phyloP scores from a whole-genome alignment of 805 yeast species.

The Cyberlindnera euphorbiiphila region DNA sequence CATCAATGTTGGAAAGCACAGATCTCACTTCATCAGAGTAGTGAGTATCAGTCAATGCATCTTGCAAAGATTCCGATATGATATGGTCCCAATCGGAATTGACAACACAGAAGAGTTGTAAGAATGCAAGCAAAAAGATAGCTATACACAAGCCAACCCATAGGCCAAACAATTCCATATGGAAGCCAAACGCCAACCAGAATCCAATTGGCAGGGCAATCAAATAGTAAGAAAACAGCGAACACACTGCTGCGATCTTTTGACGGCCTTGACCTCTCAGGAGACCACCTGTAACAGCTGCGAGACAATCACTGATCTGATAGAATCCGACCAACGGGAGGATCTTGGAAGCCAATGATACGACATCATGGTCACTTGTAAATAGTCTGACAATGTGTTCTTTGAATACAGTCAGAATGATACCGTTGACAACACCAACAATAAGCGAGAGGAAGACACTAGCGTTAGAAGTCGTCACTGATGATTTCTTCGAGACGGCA shows the following conservation, averaged over 20 bases:
- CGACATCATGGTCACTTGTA: slow-evolving; percentile 57
- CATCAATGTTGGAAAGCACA: slow-evolving; percentile 21
- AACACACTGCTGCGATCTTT: slow-evolving; percentile 56
- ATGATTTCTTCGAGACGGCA: slow-evolving; percentile 46
- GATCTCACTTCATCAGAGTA: slow-evolving; percentile 21
- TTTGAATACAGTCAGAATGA: slow-evolving; percentile 41
- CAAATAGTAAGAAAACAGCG: slow-evolving; percentile 52
- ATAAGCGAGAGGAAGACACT: slow-evolving; percentile 38
- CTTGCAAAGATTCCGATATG: slow-evolving; percentile 37
- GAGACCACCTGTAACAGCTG: slow-evolving; percentile 72
- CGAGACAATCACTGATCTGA: slow-evolving; percentile 66
- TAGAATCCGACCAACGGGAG: slow-evolving; percentile 63
- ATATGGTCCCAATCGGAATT: slow-evolving; percentile 45
- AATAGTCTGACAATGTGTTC: slow-evolving; percentile 46
- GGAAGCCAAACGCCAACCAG: slow-evolving; percentile 45
- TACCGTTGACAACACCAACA: slow-evolving; percentile 43
- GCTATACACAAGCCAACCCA: slow-evolving; percentile 61
- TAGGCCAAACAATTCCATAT: slow-evolving; percentile 48
- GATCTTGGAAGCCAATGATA: slow-evolving; percentile 44
- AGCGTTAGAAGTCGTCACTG: slow-evolving; percentile 42
- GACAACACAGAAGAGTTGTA: slow-evolving; percentile 38
- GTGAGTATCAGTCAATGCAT: slow-evolving; percentile 31
- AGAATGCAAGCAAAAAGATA: slow-evolving; percentile 42
- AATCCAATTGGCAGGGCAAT: slow-evolving; percentile 58
- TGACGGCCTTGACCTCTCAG: slow-evolving; percentile 78